phyloP scores from a whole-genome alignment of 495 filamentous ascomycete genomes.

The Filosporella fistucella region DNA sequence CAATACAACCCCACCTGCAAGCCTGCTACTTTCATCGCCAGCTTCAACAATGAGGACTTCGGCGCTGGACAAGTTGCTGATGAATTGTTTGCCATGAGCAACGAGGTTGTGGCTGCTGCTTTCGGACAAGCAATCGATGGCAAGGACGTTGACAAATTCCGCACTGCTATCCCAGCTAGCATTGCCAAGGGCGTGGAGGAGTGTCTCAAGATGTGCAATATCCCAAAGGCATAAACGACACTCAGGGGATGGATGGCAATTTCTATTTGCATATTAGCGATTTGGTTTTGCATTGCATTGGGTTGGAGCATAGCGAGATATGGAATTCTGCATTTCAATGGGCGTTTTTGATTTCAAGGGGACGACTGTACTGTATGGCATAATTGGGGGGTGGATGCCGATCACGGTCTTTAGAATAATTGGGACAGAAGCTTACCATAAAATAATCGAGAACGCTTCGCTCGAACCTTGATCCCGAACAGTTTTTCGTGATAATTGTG shows the following conservation, averaged over 20 bases:
- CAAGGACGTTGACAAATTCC: slow-evolving; percentile 30
- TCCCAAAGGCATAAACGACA: too few relatives aligned
- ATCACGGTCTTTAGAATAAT: background rate
- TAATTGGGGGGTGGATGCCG: background rate
- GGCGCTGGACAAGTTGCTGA: slow-evolving; percentile 28
- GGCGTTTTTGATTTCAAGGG: background rate
- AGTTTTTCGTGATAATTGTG: background rate
- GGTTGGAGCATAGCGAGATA: background rate
- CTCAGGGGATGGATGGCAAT: too few relatives aligned
- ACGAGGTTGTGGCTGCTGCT: slow-evolving; percentile 30
- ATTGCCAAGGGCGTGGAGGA: slow-evolving; percentile 23
- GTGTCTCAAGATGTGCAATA: slow-evolving; percentile 18
- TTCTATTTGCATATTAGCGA: too few relatives aligned
- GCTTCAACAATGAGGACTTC: slow-evolving; percentile 38
- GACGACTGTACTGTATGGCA: background rate
- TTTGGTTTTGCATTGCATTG: slow-evolving; percentile 3
- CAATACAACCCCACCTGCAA: slow-evolving; percentile 42
- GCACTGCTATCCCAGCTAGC: slow-evolving; percentile 29
- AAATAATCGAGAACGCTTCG: background rate
- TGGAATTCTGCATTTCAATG: background rate
- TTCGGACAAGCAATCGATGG: slow-evolving; percentile 28
- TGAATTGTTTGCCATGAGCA: slow-evolving; percentile 29
- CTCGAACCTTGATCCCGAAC: background rate
- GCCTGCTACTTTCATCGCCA: slow-evolving; percentile 34
- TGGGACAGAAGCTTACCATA: too few relatives aligned